Evolutionary conservation across 768 basidiomycete genomes (phyloP), one percentile per base, ranked within the genome.

Genomic region (Leccinellum albellum): DNA sequence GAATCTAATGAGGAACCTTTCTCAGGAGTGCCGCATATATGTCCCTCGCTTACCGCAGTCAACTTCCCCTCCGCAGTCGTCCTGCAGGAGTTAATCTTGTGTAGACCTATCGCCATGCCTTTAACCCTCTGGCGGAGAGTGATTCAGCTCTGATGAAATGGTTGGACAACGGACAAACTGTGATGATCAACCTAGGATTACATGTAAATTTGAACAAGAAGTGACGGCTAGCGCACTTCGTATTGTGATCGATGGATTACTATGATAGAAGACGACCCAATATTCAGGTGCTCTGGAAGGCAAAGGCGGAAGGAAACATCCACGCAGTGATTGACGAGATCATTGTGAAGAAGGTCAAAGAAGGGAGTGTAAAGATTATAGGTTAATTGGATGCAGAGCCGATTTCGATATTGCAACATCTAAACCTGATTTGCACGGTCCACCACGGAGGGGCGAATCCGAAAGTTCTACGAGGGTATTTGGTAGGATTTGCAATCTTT

Each of bases 271-370:
- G 20, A 10, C 44, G 24, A 3, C n/a, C 14, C 14, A 63, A 24
- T 2, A 32, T 59, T 4, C 61, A 63, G 20, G 49, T 63, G 2
- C 57, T 63, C 46, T 59, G 84, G 87, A 63, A 59, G 10, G 49
- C 20, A 26, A 56, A 33, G 42, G 32, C 17, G 13, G 20, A 23
- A 1, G 46, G 45, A 0, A 26, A 52, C 2, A 13, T 64, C 3
- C 51, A 50, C 4, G 3, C 6, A 0, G 31, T 9, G 24, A n/a
- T 63, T 9, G 20, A 54, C 14, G 55, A 50, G 1, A 5, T 52
- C 17, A 44, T 60, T 2, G 57, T 55, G 10, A 48, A 57, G n/a
- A 61, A 59, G 9, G 20, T 63, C 10, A 42, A n/a, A 28, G 50
- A 53, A 15, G 62, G 53, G 6, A 54, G 45, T 20, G 51, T 63